Evolutionary conservation across 768 basidiomycete genomes (phyloP).

Genomic region (Podaxis pistillaris): DNA sequence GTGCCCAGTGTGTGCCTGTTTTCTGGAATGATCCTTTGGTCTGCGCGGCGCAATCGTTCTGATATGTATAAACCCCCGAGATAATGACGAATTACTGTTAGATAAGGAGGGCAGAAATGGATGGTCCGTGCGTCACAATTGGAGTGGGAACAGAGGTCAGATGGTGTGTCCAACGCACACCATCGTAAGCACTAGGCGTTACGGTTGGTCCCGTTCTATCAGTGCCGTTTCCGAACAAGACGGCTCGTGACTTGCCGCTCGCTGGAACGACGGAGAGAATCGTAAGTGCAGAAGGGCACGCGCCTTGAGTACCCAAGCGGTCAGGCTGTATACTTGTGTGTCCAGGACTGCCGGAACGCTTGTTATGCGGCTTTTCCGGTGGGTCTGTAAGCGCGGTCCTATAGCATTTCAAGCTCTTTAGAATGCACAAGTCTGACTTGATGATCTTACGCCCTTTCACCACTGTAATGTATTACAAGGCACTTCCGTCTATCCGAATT

Average conservation of each 20-base stretch:
- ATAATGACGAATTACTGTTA: not conserved
- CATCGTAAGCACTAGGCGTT: not conserved
- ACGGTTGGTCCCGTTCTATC: not conserved
- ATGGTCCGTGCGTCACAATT: not conserved
- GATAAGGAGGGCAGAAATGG: not conserved
- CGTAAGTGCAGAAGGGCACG: not conserved
- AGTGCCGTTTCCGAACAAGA: not conserved
- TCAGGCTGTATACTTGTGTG: not conserved
- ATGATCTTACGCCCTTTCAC: not conserved
- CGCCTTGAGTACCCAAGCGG: not conserved
- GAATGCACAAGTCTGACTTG: not conserved
- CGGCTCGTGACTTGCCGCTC: not conserved
- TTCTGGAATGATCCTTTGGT: not conserved
- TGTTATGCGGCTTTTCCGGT: not conserved
- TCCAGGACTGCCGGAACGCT: not conserved
- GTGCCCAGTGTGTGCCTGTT: not conserved
- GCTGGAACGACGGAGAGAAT: not conserved
- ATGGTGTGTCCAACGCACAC: not conserved
- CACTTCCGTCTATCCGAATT: not conserved
- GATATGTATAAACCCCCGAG: not conserved
- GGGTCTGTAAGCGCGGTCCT: not conserved
- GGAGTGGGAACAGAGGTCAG: not conserved
- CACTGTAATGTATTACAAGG: not conserved
- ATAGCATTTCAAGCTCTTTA: not conserved
- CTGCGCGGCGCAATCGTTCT: not conserved